Percentiles rank a stretch among this genome's conserved stretches.
Evolutionary conservation across 1,284 basidiomycete genomes (phyloP).

Genomic region (Xanthoconium separans): DNA sequence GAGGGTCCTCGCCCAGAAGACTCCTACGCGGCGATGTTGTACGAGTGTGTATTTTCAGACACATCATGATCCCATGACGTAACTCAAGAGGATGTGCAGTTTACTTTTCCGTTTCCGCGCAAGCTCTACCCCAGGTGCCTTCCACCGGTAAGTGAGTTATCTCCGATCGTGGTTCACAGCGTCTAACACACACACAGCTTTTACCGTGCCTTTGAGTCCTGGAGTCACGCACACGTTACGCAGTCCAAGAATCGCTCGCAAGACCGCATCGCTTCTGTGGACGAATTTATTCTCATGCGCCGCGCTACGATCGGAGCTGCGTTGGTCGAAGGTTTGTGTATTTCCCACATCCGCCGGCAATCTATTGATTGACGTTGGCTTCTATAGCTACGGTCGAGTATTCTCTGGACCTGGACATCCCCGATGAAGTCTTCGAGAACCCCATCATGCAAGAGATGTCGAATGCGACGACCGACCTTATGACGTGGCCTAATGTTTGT

Average conservation of each 20-base stretch:
- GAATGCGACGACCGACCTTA: constrained; percentile 45
- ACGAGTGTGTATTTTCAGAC: constrained; percentile 33
- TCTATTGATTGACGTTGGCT: background rate
- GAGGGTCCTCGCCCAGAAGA: constrained; percentile 35
- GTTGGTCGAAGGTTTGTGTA: constrained; percentile 43
- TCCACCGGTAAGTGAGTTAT: constrained; percentile 30
- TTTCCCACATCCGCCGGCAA: constrained; percentile 1
- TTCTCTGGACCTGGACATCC: constrained; percentile 44
- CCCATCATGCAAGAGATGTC: constrained; percentile 43
- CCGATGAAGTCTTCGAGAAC: constrained; percentile 42
- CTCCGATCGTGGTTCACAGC: background rate
- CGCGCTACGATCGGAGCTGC: constrained; percentile 43
- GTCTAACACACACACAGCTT: constrained; percentile 31
- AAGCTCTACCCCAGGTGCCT: constrained; percentile 40
- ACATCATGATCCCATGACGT: constrained; percentile 10
- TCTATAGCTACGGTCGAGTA: constrained; percentile 46
- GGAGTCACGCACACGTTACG: constrained; percentile 41
- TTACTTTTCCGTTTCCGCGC: constrained; percentile 38
- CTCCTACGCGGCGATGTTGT: constrained; percentile 43
- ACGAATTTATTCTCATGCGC: constrained; percentile 45
- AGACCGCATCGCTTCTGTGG: constrained; percentile 39
- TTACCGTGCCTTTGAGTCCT: constrained; percentile 38
- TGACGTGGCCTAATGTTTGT: constrained; percentile 53
- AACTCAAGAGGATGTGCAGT: constrained; percentile 23
- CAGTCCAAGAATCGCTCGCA: constrained; percentile 40